phyloP scores from a whole-genome alignment of 2,329 filamentous ascomycete genomes.

The Fusarium piperis region DNA sequence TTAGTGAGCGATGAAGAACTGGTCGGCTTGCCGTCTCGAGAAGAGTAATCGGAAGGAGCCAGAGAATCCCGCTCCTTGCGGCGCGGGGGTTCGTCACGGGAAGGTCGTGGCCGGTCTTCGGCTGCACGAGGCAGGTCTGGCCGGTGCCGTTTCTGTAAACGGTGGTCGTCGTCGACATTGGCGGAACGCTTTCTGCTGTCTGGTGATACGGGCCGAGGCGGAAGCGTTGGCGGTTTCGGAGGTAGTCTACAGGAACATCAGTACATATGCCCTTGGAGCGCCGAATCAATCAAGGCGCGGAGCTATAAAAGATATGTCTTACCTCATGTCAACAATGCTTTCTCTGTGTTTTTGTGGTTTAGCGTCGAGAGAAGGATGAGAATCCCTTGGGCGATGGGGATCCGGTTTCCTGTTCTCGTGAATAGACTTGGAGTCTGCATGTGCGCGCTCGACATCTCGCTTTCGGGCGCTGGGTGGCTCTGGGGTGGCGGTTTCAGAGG shows the following conservation, averaged over 20 bases:
- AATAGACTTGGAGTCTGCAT: slow-evolving; percentile 35
- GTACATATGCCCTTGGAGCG: slow-evolving; percentile 2
- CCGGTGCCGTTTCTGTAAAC: slow-evolving; percentile 58
- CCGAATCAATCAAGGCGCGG: not conserved
- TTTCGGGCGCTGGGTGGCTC: slow-evolving; percentile 47
- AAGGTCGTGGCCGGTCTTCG: slow-evolving; percentile 46
- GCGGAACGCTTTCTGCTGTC: slow-evolving; percentile 58
- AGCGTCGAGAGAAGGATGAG: slow-evolving; percentile 38
- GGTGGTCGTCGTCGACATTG: slow-evolving; percentile 56
- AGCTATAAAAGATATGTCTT: not conserved
- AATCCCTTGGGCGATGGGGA: slow-evolving; percentile 35
- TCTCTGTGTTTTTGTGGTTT: slow-evolving; percentile 46
- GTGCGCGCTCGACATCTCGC: slow-evolving; percentile 46
- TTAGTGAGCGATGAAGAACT: slow-evolving; percentile 48
- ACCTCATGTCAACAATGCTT: slow-evolving; percentile 46
- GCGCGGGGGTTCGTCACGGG: slow-evolving; percentile 48
- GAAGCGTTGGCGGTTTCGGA: slow-evolving; percentile 50
- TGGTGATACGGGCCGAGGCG: slow-evolving; percentile 52
- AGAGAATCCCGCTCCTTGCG: slow-evolving; percentile 45
- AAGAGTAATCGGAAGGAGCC: slow-evolving; percentile 42
- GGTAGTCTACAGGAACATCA: slow-evolving; percentile 45
- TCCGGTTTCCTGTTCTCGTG: slow-evolving; percentile 40
- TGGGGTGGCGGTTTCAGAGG: slow-evolving; percentile 52
- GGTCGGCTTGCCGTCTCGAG: slow-evolving; percentile 42
- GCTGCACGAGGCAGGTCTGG: slow-evolving; percentile 48